phyloP scores from a whole-genome alignment of 805 yeast genomes.

The Lachancea fermentati region DNA sequence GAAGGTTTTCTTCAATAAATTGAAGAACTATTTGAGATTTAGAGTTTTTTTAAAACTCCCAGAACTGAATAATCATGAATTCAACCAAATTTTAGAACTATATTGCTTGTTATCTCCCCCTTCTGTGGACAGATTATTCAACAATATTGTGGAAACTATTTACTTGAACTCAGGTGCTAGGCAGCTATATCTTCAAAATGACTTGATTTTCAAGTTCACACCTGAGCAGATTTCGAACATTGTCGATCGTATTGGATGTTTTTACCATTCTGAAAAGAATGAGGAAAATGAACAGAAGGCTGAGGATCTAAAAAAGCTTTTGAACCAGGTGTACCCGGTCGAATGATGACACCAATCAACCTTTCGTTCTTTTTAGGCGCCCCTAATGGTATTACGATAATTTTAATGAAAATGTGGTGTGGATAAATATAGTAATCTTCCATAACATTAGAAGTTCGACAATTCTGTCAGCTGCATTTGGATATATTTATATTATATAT shows the following conservation, averaged over 20 bases:
- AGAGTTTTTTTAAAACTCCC: slow-evolving; percentile 23
- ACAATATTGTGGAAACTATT: slow-evolving; percentile 29
- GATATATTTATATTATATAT: background rate
- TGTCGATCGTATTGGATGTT: slow-evolving; percentile 10
- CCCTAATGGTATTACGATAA: background rate
- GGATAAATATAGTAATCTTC: no score
- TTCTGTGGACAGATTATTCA: slow-evolving; percentile 22
- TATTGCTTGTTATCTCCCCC: slow-evolving; percentile 20
- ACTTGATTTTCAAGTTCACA: slow-evolving; percentile 17
- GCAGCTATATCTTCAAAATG: slow-evolving; percentile 14
- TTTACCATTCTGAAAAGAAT: slow-evolving; percentile 13
- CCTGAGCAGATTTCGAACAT: slow-evolving; percentile 12
- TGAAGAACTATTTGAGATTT: slow-evolving; percentile 25
- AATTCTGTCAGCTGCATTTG: background rate
- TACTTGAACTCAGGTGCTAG: slow-evolving; percentile 21
- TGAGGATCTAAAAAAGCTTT: slow-evolving; percentile 11
- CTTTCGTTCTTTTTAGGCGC: background rate
- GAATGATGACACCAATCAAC: background rate
- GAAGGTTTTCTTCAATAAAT: slow-evolving; percentile 11
- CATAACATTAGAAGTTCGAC: no score
- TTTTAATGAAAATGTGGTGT: background rate
- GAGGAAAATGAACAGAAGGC: slow-evolving; percentile 16
- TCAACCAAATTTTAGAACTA: slow-evolving; percentile 19
- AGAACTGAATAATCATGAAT: slow-evolving; percentile 14
- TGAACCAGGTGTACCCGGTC: slow-evolving; percentile 7